Base-by-base conservation (phyloP, 805 yeast genomes). In the Candida silvatica region DNA sequence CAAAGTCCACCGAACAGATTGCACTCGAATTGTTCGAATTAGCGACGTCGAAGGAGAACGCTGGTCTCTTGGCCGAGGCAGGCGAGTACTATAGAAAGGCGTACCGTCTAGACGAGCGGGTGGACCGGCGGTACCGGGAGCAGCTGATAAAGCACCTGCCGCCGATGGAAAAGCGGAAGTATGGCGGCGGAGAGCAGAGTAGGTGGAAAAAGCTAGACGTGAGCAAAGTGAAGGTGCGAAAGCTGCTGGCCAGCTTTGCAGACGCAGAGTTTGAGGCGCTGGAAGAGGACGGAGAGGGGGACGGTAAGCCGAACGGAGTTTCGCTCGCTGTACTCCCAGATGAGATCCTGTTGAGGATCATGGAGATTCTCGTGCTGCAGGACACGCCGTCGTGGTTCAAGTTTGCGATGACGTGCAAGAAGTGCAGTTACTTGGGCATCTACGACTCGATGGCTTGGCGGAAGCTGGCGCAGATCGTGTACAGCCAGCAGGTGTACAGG, bases 61-160 rank as follows among this genome's bases (percentile, higher is more conserved):
- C 65, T 33, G 95, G 95, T 0, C 63, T 74, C 41, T 67, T 86
- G 74, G 69, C 83, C n/a, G 95, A 86, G 48, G 95, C 95, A 2
- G 75, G 84, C 19, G 71, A 64, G 32, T 69, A 60, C 43, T 87
- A 87, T 56, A 63, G 94, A 41, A 66, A 68, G 42, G 95, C 96
- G 2, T 70, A 77, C 52, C 75, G 69, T 46, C 54, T 76, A n/a
- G 61, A 59, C 40, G 56, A 49, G 11, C 67, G 67, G 37, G 87
- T 87, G 4, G 95, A 87, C 50, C 59, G 69, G 32, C 55, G 72
- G 17, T 85, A 85, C 53, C 64, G 94, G 34, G 67, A 71, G 42
- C 66, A 67, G 32, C 56, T 74, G 11, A 64, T 69, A 17, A 37
- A 40, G 11, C 44, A 27, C 41, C 41, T 2, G 17, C 16, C 20